phyloP scores from a whole-genome alignment of 208 protist species.

The Acanthamoeba royreba region DNA sequence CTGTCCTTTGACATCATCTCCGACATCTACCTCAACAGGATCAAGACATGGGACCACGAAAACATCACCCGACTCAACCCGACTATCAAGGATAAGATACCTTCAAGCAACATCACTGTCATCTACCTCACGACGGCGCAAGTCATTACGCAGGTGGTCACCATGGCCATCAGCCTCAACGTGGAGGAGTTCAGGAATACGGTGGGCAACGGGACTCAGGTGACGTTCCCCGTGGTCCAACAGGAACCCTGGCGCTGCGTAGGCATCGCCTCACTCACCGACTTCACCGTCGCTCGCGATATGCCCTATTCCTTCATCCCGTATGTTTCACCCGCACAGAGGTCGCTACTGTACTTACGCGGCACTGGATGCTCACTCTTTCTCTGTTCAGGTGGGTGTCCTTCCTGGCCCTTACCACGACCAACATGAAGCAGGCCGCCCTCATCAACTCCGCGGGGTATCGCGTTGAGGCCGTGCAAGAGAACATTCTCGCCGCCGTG shows the following conservation, averaged over 20 bases:
- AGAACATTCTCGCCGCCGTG: too few species aligned
- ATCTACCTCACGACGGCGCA: not conserved
- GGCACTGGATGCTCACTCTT: not conserved
- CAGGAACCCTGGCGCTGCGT: not conserved
- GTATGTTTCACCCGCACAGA: too few species aligned
- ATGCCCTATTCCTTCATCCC: not conserved
- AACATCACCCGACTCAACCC: not conserved
- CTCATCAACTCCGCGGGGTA: not conserved
- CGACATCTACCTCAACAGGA: not conserved
- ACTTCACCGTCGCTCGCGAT: not conserved
- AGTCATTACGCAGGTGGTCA: not conserved
- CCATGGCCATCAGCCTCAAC: not conserved
- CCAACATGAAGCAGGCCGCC: not conserved
- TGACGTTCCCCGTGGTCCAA: not conserved
- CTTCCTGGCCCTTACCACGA: not conserved
- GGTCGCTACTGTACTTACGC: not conserved
- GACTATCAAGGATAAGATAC: not conserved
- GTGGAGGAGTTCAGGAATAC: not conserved
- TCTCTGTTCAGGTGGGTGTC: not conserved
- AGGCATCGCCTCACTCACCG: not conserved
- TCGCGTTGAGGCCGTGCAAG: too few species aligned
- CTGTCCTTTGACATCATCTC: not conserved
- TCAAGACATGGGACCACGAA: slow-evolving; percentile 16
- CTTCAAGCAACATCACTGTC: not conserved
- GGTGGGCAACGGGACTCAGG: not conserved